These are phyloP conservation scores for Suillus subalutaceus DNA, from an alignment of 768 basidiomycete genomes.

Conservation along the genomic window DNA sequence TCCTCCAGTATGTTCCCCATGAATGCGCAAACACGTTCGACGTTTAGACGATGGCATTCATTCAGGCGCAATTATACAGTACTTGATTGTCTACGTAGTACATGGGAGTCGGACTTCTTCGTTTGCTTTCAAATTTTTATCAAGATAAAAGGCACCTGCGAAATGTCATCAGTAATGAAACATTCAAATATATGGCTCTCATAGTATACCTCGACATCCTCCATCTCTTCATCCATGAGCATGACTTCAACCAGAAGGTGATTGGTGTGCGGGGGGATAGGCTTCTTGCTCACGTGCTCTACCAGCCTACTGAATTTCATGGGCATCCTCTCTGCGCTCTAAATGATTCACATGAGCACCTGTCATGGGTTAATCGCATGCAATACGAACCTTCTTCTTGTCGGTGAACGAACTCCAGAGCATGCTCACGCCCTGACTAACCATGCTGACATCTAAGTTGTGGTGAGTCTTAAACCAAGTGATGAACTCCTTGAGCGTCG, in stretches of 20 bases:
- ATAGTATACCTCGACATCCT: constrained; percentile 84
- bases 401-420: constrained; percentile 94
- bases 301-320: constrained; percentile 93
- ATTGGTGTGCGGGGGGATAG: constrained; percentile 79
- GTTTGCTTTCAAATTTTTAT: constrained; percentile 53
- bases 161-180: constrained; percentile 1
- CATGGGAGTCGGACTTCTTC: not conserved
- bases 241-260: constrained; percentile 93
- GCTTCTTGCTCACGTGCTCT: constrained; percentile 93
- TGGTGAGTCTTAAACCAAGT: constrained; percentile 84
- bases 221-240: constrained; percentile 88
- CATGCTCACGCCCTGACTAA: constrained; percentile 97
- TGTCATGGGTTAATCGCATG: not conserved
- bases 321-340: constrained; percentile 86
- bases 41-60: not conserved
- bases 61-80: constrained; percentile 13
- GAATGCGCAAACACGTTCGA: not conserved
- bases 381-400: constrained; percentile 78
- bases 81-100: constrained; percentile 9
- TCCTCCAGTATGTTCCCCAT: not conserved
- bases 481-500: constrained; percentile 84
- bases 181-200: not conserved
- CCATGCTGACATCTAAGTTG: constrained; percentile 90
- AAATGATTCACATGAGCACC: constrained; percentile 14
- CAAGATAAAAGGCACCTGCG: constrained; percentile 82